Evolutionary conservation across 1,139 yeast species (phyloP).

Genomic region (Blastobotrys indianensis): DNA sequence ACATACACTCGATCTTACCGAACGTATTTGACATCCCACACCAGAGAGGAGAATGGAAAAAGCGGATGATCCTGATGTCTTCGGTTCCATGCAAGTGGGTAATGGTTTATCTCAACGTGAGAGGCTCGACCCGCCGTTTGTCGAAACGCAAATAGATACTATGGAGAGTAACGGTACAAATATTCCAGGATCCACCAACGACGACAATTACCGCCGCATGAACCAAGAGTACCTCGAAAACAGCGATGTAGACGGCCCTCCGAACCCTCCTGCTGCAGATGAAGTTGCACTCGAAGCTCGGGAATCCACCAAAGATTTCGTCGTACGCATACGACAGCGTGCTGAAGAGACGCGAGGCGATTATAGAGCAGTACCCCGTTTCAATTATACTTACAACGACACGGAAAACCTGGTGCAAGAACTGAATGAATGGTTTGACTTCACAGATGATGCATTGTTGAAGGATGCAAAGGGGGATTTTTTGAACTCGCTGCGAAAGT

Average conservation of each 20-base stretch:
- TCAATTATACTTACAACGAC: conserved; percentile 21
- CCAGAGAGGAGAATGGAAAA: not conserved
- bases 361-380: conserved; percentile 7
- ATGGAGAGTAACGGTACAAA: too few relatives aligned
- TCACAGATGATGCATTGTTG: conserved; percentile 16
- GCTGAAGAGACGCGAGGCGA: conserved; percentile 16
- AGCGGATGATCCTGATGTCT: not conserved
- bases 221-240: too few relatives aligned
- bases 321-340: conserved; percentile 21
- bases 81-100: too few relatives aligned
- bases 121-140: too few relatives aligned
- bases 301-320: conserved; percentile 17
- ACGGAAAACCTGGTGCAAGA: conserved; percentile 25
- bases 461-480: conserved; percentile 21
- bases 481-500: conserved; percentile 5
- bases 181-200: too few relatives aligned
- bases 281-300: conserved; percentile 7
- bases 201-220: too few relatives aligned
- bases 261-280: conserved; percentile 2
- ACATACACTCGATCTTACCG: not conserved
- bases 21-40: not conserved
- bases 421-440: conserved; percentile 35
- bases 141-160: too few relatives aligned
- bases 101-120: too few relatives aligned
- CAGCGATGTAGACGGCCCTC: too few relatives aligned